Evolutionary conservation across 31 red algal species (phyloP).

Genomic region (Porphyra umbilicalis): DNA sequence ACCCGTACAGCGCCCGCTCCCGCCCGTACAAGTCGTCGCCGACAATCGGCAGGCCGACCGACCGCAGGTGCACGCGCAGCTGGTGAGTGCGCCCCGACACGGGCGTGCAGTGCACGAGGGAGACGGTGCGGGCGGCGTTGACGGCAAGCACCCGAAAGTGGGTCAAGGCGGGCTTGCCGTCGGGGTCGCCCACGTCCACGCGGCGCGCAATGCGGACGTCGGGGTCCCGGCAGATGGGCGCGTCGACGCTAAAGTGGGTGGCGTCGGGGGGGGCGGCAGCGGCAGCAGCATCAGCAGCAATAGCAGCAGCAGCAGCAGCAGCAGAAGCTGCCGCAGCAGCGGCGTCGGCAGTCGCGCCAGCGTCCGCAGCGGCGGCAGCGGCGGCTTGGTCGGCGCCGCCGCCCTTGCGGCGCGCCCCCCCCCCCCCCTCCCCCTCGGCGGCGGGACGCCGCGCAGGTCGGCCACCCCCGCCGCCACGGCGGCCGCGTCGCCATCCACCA

Average conservation of each 20-base stretch:
- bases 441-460: neutral
- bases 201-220: neutral
- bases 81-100: constrained; percentile 70
- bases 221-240: neutral
- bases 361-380: no score
- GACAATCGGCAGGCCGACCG: constrained; percentile 40
- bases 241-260: neutral
- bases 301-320: neutral
- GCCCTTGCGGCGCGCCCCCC: no score
- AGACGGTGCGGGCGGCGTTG: constrained; percentile 14
- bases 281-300: neutral
- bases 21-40: constrained; percentile 66
- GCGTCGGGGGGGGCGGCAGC: neutral
- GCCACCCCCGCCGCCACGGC: neutral
- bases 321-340: neutral
- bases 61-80: constrained; percentile 46
- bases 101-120: constrained; percentile 37
- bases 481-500: constrained; percentile 1
- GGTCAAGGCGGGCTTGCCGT: neutral
- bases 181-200: neutral
- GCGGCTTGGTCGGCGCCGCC: no score
- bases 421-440: no score
- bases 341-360: no score
- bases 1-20: constrained; percentile 62
- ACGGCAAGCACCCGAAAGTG: neutral